Evolutionary conservation across 176 grass and related monocot genomes (phyloP), one percentile per base, ranked within the genome.

Genomic region (Saccharum officinarum): DNA sequence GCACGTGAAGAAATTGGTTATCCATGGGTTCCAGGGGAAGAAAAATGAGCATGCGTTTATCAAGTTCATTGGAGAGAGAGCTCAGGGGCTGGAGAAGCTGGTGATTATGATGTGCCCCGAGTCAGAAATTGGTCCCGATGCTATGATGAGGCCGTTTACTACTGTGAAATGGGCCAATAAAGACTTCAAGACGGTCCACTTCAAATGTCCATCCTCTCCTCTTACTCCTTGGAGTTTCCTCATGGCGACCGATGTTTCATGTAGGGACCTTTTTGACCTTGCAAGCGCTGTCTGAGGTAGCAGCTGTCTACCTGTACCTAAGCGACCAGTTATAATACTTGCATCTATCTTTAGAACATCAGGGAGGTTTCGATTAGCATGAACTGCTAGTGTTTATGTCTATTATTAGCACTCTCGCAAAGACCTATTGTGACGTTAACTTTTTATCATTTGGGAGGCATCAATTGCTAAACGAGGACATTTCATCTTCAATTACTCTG

Each of bases 211-310:
- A 36, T 2, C 16, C 30, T 37, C 10, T 23, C 10, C 10, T 42
- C 38, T 6, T 22, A 78, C 22, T 62, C 31, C 57, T 36, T 78
- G 76, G 76, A 62, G 76, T 15, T 63, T 63, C 57, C 55, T 7
- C 22, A 40, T 2, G n/a, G 76, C 76, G 17, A 3, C 23, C 13
- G 55, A 78, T 55, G 10, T 64, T 34, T 78, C 76, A 63, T 42
- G 68, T 23, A 71, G 18, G 68, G 76, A 78, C 37, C 55, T 57
- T 78, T 78, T 78, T 38, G 73, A 76, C 31, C 49, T 37, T 76
- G 28, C n/a, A 8, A 75, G 25, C 6, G 44, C 71, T 50, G 23
- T 71, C 22, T 71, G 38, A 71, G 4, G 68, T 25, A 71, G 68
- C 4, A 70, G 20, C 68, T 70, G 4, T 71, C 68, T 5, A 14